Percentiles rank a stretch among this genome's conserved stretches.
Evolutionary conservation across 495 filamentous ascomycete species (phyloP).

Genomic region (Talaromyces stipitatus): DNA sequence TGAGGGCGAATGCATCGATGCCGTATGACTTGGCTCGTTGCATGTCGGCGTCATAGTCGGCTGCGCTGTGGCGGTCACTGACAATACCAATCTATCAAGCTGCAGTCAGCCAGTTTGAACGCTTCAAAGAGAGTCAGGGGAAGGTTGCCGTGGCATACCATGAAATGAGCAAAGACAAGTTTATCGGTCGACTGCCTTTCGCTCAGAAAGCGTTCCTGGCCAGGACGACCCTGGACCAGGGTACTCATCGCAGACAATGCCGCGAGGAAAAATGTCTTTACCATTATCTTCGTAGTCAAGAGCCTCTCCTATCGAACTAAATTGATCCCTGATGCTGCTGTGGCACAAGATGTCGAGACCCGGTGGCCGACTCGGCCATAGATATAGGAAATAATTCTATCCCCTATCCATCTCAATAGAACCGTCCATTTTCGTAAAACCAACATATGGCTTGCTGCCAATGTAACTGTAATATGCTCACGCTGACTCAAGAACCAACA

Average conservation of each 20-base stretch:
- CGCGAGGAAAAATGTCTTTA: neutral
- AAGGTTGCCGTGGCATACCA: constrained; percentile 28
- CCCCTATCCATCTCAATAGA: neutral
- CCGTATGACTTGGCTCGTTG: constrained; percentile 42
- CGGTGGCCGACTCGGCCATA: neutral
- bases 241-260: constrained; percentile 3
- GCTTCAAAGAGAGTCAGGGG: neutral
- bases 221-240: neutral
- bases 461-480: constrained; percentile 3
- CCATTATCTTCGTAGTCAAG: neutral
- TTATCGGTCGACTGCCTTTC: constrained; percentile 20
- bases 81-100: constrained; percentile 43
- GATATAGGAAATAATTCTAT: neutral
- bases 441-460: neutral
- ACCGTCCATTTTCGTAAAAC: neutral
- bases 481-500: neutral
- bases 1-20: constrained; percentile 55
- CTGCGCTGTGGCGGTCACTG: constrained; percentile 37
- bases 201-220: neutral
- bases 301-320: neutral
- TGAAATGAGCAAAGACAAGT: constrained; percentile 54
- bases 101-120: constrained; percentile 6
- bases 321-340: neutral
- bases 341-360: neutral
- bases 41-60: constrained; percentile 52